These are phyloP conservation scores for Samsoniella hepiali DNA, from an alignment of 2,329 filamentous ascomycete species.

Conservation along the genomic window DNA sequence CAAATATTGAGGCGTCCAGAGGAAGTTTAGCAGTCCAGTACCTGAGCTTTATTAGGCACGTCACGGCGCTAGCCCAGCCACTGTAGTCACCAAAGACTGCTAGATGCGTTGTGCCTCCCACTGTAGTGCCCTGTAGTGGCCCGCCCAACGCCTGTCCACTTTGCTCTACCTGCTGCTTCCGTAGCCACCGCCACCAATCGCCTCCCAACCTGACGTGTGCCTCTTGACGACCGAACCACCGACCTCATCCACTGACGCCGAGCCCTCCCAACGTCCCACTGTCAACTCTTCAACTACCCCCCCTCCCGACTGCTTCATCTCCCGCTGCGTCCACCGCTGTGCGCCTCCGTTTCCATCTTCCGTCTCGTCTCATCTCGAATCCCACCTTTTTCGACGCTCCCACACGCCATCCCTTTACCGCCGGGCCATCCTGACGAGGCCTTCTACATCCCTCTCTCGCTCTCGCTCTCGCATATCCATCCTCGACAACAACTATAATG, in stretches of 20 bases:
- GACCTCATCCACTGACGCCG: slow-evolving; percentile 14
- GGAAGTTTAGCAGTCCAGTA: not conserved
- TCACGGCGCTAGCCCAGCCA: not conserved
- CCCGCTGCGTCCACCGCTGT: not conserved
- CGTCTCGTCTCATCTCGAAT: not conserved
- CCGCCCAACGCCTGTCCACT: slow-evolving; percentile 1
- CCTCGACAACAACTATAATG: slow-evolving; percentile 58
- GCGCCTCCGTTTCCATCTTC: not conserved
- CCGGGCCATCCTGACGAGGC: not conserved
- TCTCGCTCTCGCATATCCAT: slow-evolving; percentile 21
- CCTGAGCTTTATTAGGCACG: not conserved
- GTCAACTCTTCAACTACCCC: slow-evolving; percentile 10
- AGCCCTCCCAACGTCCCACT: slow-evolving; percentile 14
- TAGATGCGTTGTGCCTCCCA: not conserved
- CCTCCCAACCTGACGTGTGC: slow-evolving; percentile 14
- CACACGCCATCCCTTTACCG: not conserved
- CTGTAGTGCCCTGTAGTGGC: too few species aligned
- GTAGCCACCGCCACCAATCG: slow-evolving; percentile 16
- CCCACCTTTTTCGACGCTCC: not conserved
- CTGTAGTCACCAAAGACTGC: not conserved
- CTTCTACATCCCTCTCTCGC: slow-evolving; percentile 22
- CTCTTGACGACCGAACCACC: slow-evolving; percentile 8
- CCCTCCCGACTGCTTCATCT: not conserved
- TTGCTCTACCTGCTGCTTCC: not conserved
- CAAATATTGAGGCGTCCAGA: not conserved